Base-by-base conservation (phyloP, 768 basidiomycete species). In the Boletus reticulatus region DNA sequence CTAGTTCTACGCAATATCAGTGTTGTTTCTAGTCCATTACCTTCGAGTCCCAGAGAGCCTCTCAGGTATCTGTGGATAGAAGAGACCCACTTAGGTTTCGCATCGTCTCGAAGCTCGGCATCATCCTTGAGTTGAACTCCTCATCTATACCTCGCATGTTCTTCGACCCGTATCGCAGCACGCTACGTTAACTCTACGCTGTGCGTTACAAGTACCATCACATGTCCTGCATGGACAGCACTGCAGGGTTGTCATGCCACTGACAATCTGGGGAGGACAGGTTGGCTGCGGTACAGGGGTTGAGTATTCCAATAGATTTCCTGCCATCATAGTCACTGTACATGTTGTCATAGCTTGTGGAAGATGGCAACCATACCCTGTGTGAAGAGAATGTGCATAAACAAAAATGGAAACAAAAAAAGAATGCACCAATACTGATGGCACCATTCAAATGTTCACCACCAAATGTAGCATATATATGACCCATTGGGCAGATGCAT, bases 271-370 rank as follows among this genome's bases (percentile, higher is more conserved):
- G 4, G 8, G 75, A 74, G 22, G 75, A 65, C 56, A 84, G 71
- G 61, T 83, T 72, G 56, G 70, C 59, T 36, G 69, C 62, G 41
- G 67, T 74, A 67, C 93, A 95, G 6, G 91, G 87, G 58, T 87
- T 84, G 54, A 97, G 75, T 58, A 94, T 72, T 36, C 93, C 88
- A 62, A 95, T 91, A 20, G 88, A 77, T 52, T 79, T 82, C n/a
- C 82, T 76, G 45, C 95, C 93, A 62, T 93, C 91, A 50, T 83
- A 89, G 69, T 95, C 87, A 46, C 82, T 76, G 69, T 92, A 94
- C 14, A 73, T 75, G 46, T 80, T 67, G 63, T 89, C 87, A 72
- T 78, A 88, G 17, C 9, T 12, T 0, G 54, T 0, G 0, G 63
- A 59, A 1, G 60, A 58, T 0, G 58, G 50, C 0, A 67, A 46